Base-by-base conservation (phyloP, 2,329 filamentous ascomycete species). In the Gnomoniopsis smithogilvyi region DNA sequence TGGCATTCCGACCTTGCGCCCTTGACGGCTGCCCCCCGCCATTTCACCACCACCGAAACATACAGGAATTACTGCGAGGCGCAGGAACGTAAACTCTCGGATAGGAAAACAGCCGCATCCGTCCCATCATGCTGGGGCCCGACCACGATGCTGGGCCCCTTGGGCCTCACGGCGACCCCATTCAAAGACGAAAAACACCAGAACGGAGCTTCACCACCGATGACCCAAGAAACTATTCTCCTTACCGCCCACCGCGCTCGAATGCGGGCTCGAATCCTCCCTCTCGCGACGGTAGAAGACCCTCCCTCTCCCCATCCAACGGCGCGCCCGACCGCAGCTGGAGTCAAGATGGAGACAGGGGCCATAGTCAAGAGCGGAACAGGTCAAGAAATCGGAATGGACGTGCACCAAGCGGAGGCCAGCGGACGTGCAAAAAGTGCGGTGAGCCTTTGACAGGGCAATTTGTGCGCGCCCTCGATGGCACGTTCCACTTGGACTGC, bases 401-500 rank as follows among this genome's bases (percentile, higher is more conserved):
- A 52, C 78, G 84, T 66, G 80, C 80, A 55, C 76, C 78, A 49
- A 87, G 84, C 69, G 83, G 85, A 43, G 81, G 84, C 65, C 71
- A 83, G 61, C 84, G 90, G 65, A 78, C 84, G 43, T 94, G 91
- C 76, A 93, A 92, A 69, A 97, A 96, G 74, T 99, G 95, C 71
- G 87, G 87, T 64, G 90, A 94, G 72, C 82, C 88, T 56, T 80
- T 99, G 72, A 96, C 92, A 1, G 95, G 95, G 47, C 95, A 99
- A 75, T 99, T 98, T 72, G 95, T 99, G 64, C 86, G 95, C 68
- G 95, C 95, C 49, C 77, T 99, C 57, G 92, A 93, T 56, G 93
- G 92, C 59, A 98, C 94, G 55, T 99, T 92, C 73, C 95, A 99
- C 78, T 78, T 99, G 65, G 94, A 99, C 74, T 99, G 95, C 80